A percentile compares a stretch with the other conserved stretches of the same genome.
phyloP scores from a whole-genome alignment of 2,329 filamentous ascomycete species.

The Decorospora gaudefroyi region DNA sequence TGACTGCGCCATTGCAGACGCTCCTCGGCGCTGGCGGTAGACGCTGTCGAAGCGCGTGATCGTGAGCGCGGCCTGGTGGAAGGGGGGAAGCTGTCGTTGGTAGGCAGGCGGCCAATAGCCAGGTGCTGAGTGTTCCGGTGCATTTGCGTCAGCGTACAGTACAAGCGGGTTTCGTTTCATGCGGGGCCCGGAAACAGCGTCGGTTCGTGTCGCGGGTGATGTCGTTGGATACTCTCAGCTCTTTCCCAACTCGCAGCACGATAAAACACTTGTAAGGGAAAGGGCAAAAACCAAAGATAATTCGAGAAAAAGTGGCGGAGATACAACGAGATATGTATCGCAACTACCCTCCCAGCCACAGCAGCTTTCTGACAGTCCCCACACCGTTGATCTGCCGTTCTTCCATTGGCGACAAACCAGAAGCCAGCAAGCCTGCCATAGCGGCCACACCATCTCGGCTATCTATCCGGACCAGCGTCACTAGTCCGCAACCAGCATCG shows the following conservation, averaged over 20 bases:
- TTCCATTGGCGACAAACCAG: constrained; percentile 14
- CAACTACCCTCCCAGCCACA: constrained; percentile 1
- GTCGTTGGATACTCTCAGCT: no score
- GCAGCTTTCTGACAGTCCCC: constrained; percentile 9
- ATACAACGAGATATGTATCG: no score
- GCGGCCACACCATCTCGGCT: constrained; percentile 21
- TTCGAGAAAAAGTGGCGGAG: no score
- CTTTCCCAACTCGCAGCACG: no score
- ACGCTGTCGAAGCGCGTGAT: constrained; percentile 11
- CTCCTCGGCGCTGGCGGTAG: constrained; percentile 26
- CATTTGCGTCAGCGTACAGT: constrained; percentile 13
- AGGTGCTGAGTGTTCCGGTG: constrained; percentile 12
- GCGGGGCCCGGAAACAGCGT: constrained; percentile 5
- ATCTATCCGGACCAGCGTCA: no score
- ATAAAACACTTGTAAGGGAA: no score
- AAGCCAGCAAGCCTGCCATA: constrained; percentile 6
- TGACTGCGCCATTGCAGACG: constrained; percentile 36
- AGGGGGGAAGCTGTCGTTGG: constrained; percentile 10
- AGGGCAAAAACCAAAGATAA: no score
- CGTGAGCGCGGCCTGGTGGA: constrained; percentile 1
- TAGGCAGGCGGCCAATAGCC: constrained; percentile 8
- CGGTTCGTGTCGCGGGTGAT: constrained; percentile 5
- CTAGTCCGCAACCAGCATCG: no score
- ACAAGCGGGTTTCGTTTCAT: no score
- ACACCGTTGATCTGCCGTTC: constrained; percentile 16